Conservation (phyloP, 139 green algal species). For the Chlorella ohadii region DNA sequence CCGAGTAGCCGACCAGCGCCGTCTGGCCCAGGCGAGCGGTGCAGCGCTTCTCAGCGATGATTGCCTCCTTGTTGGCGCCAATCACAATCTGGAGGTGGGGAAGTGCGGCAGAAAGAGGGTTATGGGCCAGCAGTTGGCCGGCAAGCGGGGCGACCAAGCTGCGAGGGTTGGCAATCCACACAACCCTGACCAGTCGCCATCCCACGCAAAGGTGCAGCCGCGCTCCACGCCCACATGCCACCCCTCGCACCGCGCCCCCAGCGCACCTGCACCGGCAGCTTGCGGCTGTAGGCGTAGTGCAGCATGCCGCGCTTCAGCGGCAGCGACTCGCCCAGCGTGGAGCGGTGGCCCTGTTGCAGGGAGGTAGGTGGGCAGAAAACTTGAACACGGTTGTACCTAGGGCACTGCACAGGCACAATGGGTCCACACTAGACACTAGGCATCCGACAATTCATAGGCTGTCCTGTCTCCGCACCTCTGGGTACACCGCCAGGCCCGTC, state of each 20-base stretch:
- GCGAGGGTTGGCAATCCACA: too few species aligned
- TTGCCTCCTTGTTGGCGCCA: conserved; percentile 74
- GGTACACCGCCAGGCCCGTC: conserved; percentile 45
- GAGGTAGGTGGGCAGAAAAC: too few species aligned
- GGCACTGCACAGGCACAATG: too few species aligned
- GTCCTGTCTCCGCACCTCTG: conserved; percentile 18
- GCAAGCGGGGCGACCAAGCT: too few species aligned
- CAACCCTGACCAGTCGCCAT: too few species aligned
- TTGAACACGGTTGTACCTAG: too few species aligned
- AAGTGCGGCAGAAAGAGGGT: not conserved
- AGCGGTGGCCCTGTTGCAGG: conserved; percentile 5
- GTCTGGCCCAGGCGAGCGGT: conserved; percentile 44
- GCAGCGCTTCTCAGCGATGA: conserved; percentile 48
- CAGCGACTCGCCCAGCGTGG: conserved; percentile 56
- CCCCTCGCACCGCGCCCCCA: not conserved
- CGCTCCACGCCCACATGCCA: not conserved
- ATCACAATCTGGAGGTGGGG: conserved; percentile 34
- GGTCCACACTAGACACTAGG: too few species aligned
- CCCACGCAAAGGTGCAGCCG: too few species aligned
- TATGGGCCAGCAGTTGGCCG: too few species aligned
- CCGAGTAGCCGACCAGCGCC: conserved; percentile 41
- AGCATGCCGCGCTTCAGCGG: conserved; percentile 94
- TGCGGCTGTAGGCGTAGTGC: conserved; percentile 80
- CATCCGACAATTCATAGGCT: too few species aligned
- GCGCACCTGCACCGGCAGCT: conserved; percentile 73